These are phyloP conservation scores for Fusarium hostae DNA, from an alignment of 2,329 filamentous ascomycete species.

Conservation along the genomic window DNA sequence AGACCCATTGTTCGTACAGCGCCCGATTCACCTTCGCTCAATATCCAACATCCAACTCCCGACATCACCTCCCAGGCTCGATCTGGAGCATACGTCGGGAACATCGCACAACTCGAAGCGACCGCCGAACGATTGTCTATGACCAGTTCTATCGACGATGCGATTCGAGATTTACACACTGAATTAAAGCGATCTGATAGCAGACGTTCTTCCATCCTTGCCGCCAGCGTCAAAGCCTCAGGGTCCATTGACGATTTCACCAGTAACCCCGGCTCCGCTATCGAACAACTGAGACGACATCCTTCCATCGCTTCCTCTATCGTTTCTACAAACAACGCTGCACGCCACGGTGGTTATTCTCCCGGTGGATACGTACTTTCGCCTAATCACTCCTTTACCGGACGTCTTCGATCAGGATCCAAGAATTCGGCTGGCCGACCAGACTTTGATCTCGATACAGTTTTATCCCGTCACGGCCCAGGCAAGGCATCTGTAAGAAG, in stretches of 20 bases:
- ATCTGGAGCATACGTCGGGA: slow-evolving; percentile 71
- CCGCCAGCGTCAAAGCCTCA: slow-evolving; percentile 55
- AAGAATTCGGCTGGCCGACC: slow-evolving; percentile 57
- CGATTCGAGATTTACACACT: slow-evolving; percentile 77
- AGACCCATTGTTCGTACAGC: slow-evolving; percentile 61
- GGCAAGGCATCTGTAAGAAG: slow-evolving; percentile 66
- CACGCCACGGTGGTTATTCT: slow-evolving; percentile 76
- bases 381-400: slow-evolving; percentile 70
- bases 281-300: slow-evolving; percentile 53
- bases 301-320: slow-evolving; percentile 69
- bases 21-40: slow-evolving; percentile 56
- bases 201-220: slow-evolving; percentile 70
- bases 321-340: slow-evolving; percentile 73
- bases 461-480: slow-evolving; percentile 62
- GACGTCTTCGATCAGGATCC: slow-evolving; percentile 65
- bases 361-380: slow-evolving; percentile 75
- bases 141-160: slow-evolving; percentile 80
- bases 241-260: slow-evolving; percentile 47
- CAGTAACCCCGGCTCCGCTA: slow-evolving; percentile 37
- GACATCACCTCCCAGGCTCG: slow-evolving; percentile 65
- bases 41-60: slow-evolving; percentile 68
- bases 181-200: slow-evolving; percentile 78
- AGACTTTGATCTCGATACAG: slow-evolving; percentile 55
- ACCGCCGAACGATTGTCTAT: slow-evolving; percentile 79
- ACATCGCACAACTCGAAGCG: slow-evolving; percentile 79